phyloP scores from a whole-genome alignment of 495 filamentous ascomycete species.

The Lophiostoma macrostomum region DNA sequence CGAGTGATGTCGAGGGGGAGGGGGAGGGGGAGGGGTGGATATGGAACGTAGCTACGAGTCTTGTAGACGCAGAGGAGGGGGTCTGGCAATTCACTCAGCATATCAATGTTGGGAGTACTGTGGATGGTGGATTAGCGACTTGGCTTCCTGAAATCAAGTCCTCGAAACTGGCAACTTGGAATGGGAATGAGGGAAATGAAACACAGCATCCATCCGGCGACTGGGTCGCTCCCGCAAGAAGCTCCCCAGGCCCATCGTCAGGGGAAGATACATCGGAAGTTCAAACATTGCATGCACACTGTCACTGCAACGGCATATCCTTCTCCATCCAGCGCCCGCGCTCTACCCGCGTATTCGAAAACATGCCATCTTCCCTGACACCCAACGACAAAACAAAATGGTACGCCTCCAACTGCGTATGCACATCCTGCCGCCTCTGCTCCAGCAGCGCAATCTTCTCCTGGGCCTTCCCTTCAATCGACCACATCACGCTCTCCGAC shows the following conservation, averaged over 20 bases:
- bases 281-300: slow-evolving; percentile 39
- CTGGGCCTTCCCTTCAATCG: slow-evolving; percentile 64
- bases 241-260: too few relatives aligned
- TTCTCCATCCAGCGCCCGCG: slow-evolving; percentile 48
- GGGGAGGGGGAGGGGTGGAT: slow-evolving; percentile 34
- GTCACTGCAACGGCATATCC: slow-evolving; percentile 47
- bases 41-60: slow-evolving; percentile 41
- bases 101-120: slow-evolving; percentile 47
- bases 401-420: slow-evolving; percentile 46
- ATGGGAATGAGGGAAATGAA: background rate
- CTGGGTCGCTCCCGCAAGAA: too few relatives aligned
- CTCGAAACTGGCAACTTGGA: slow-evolving; percentile 15
- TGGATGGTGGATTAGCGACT: slow-evolving; percentile 56
- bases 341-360: slow-evolving; percentile 41
- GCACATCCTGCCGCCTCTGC: slow-evolving; percentile 58
- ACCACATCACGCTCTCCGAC: slow-evolving; percentile 52
- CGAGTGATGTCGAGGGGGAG: background rate
- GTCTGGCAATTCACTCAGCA: slow-evolving; percentile 47
- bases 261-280: too few relatives aligned
- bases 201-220: too few relatives aligned
- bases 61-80: slow-evolving; percentile 36
- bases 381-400: slow-evolving; percentile 42
- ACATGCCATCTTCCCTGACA: slow-evolving; percentile 39
- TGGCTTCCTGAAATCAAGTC: slow-evolving; percentile 29
- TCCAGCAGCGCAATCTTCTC: slow-evolving; percentile 63